Conservation (phyloP, 805 yeast genomes). For the Candida maesae region DNA sequence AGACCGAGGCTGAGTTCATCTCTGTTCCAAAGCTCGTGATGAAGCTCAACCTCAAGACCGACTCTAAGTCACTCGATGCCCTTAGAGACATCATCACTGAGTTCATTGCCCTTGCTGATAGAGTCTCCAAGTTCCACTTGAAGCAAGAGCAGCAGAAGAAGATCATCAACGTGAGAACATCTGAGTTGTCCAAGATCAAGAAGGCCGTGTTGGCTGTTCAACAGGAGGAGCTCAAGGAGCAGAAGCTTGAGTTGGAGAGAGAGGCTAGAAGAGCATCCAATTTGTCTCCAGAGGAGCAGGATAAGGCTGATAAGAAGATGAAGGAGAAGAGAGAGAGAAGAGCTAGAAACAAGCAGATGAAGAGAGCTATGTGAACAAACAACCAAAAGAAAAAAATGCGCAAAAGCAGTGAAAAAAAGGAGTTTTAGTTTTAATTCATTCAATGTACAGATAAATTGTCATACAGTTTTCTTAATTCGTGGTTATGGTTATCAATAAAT, state of each 20-base stretch:
- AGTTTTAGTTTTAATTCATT: too few species aligned
- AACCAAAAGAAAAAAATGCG: too few species aligned
- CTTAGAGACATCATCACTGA: slow-evolving; percentile 49
- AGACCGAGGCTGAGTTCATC: slow-evolving; percentile 47
- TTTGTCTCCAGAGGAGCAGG: slow-evolving; percentile 73
- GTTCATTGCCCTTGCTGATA: slow-evolving; percentile 51
- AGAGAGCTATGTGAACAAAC: slow-evolving; percentile 23
- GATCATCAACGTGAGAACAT: slow-evolving; percentile 71
- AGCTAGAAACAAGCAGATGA: slow-evolving; percentile 45
- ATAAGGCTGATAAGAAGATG: slow-evolving; percentile 73
- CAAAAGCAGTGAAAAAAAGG: too few species aligned
- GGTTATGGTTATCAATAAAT: too few species aligned
- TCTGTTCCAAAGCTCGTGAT: slow-evolving; percentile 50
- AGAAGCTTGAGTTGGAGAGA: slow-evolving; percentile 66
- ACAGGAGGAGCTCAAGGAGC: slow-evolving; percentile 65
- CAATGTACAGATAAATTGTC: too few species aligned
- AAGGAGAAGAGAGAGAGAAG: slow-evolving; percentile 80
- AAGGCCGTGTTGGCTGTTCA: slow-evolving; percentile 63
- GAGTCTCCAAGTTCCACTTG: slow-evolving; percentile 52
- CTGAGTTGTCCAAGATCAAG: slow-evolving; percentile 64
- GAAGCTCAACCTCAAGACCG: slow-evolving; percentile 48
- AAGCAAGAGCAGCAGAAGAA: slow-evolving; percentile 76
- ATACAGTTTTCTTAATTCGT: not conserved
- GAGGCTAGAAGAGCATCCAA: slow-evolving; percentile 56
- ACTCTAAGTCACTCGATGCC: slow-evolving; percentile 45